A percentile compares a stretch with the other conserved stretches of the same genome.
Conservation (phyloP, 1,139 yeast genomes). For the Diutina catenulata region DNA sequence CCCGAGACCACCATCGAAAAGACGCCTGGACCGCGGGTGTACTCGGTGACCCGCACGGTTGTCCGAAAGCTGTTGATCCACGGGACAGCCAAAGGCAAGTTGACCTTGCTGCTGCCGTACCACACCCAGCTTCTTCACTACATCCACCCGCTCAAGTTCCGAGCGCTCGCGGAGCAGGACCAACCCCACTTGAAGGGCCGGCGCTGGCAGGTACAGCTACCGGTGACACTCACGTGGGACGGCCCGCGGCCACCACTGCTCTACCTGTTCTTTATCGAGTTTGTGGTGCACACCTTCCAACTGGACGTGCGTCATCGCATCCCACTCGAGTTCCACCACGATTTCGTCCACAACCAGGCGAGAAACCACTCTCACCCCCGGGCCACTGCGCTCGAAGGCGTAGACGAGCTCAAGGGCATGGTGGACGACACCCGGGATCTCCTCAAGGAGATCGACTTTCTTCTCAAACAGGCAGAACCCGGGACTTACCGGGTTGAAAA, state of each 20-base stretch:
- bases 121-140: conserved; percentile 17
- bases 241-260: conserved; percentile 11
- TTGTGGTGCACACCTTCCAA: conserved; percentile 13
- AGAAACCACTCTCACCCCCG: neutral
- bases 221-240: conserved; percentile 15
- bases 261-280: conserved; percentile 11
- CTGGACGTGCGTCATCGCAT: conserved; percentile 13
- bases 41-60: conserved; percentile 11
- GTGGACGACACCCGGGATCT: conserved; percentile 13
- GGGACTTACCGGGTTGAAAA: conserved; percentile 20
- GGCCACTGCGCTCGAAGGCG: neutral
- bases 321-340: conserved; percentile 16
- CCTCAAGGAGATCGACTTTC: conserved; percentile 13
- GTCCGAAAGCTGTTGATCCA: conserved; percentile 10
- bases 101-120: conserved; percentile 19
- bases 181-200: too few relatives aligned
- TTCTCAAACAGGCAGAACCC: conserved; percentile 15
- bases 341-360: conserved; percentile 10
- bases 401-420: conserved; percentile 11
- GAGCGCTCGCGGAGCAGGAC: too few relatives aligned
- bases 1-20: neutral
- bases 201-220: conserved; percentile 21
- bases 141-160: conserved; percentile 17
- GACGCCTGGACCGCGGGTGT: conserved; percentile 4
- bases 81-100: conserved; percentile 11